Evolutionary conservation across 495 filamentous ascomycete species (phyloP).

Genomic region (Aspergillus bridgeri): DNA sequence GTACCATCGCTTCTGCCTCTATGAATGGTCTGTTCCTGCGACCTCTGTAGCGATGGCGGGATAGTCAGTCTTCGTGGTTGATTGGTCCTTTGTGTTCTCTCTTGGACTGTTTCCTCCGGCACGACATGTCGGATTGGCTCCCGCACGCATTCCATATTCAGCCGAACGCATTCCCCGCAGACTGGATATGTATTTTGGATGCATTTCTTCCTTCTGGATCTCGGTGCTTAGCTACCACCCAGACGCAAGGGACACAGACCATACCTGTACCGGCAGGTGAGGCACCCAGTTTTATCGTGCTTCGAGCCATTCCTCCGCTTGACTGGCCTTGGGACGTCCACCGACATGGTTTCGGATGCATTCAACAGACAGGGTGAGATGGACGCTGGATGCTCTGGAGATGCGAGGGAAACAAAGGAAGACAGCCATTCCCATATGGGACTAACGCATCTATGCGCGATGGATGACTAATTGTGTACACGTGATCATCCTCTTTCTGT

Average conservation of each 20-base stretch:
- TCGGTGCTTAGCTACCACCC: not conserved
- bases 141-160: constrained; percentile 3
- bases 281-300: constrained; percentile 1
- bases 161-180: not conserved
- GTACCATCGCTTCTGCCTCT: not conserved
- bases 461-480: too few species aligned
- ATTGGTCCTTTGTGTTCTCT: too few species aligned
- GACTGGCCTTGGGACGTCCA: not conserved
- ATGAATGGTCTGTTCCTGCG: not conserved
- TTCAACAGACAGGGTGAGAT: not conserved
- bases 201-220: not conserved
- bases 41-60: not conserved
- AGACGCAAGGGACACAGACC: not conserved
- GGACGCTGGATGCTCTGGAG: not conserved
- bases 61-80: not conserved
- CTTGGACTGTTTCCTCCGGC: not conserved
- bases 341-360: too few species aligned
- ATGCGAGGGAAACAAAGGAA: not conserved
- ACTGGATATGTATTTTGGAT: not conserved
- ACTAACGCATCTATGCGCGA: too few species aligned
- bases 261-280: constrained; percentile 1
- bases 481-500: too few species aligned
- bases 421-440: too few species aligned
- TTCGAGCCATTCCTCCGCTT: constrained; percentile 2
- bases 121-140: not conserved